Base-by-base conservation (phyloP, 805 yeast species). In the Cyberlindnera amylophila region DNA sequence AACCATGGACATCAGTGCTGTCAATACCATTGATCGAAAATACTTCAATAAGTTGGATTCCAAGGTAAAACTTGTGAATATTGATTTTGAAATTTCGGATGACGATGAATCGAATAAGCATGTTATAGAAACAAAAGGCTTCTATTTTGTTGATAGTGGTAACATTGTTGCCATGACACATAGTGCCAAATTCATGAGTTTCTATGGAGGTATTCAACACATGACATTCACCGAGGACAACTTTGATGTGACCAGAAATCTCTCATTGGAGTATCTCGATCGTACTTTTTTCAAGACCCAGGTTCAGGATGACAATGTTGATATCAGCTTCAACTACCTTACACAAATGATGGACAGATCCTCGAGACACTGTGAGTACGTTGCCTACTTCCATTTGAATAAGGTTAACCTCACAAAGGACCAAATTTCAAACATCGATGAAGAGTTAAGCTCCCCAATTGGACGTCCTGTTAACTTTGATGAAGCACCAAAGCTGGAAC, bases 371-470 rank as follows among this genome's bases (percentile, higher is more conserved):
- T 90, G 98, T 63, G 98, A 90, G 59, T 80, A 71, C 49, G 64
- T 88, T 15, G 61, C 77, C 0, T 89, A 74, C 54, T 66, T 87
- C 37, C 95, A 88, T 54, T 60, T 86, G 15, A 75, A 75, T 30
- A 75, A 83, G n/a, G 78, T 88, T 13, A 68, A 70, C 11, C 67
- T 75, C 27, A 66, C 76, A 4, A 64, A 65, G 15, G 67, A 70
- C 8, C 80, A 88, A 47, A 57, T 88, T 44, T 55, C 67, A 33
- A 65, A 66, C 36, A 78, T 90, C 24, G 96, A 90, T 51, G 72
- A 77, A 29, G 98, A 90, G 59, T 63, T 89, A 16, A 58, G 51
- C 10, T 67, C 73, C 47, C 97, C 96, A 1, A 57, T 75, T n/a
- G 97, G 97, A 0, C 67, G 85, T 46, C 96, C 96, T 2, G 72